Evolutionary conservation across 2,329 filamentous ascomycete genomes (phyloP).

Genomic region (Pseudogymnoascus sp.): DNA sequence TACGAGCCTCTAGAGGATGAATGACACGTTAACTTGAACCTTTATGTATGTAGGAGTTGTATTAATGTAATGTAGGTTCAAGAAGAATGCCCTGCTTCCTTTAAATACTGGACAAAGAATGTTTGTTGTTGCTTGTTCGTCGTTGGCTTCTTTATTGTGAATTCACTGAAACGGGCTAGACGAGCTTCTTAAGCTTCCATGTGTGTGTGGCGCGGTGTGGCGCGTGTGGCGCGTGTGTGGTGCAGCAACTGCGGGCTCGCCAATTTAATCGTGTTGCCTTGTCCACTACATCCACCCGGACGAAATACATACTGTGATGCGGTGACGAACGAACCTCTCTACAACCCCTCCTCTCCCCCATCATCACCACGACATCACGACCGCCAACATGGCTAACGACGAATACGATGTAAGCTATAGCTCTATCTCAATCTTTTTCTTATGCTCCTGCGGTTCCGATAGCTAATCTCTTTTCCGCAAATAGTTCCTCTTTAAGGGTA

Average conservation of each 20-base stretch:
- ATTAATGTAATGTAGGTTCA: neutral
- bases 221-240: constrained; percentile 25
- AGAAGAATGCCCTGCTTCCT: neutral
- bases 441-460: constrained; percentile 31
- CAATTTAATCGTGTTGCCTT: constrained; percentile 18
- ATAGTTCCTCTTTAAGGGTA: constrained; percentile 95
- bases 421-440: constrained; percentile 14
- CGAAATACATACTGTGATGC: constrained; percentile 13
- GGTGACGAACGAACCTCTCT: constrained; percentile 13
- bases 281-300: constrained; percentile 15
- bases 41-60: neutral
- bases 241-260: constrained; percentile 18
- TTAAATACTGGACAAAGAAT: neutral
- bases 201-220: constrained; percentile 17
- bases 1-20: neutral
- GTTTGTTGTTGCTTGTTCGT: neutral
- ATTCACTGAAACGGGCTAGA: neutral
- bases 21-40: neutral
- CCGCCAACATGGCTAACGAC: constrained; percentile 88
- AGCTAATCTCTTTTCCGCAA: constrained; percentile 31
- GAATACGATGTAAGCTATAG: constrained; percentile 90
- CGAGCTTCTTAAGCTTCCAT: neutral
- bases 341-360: constrained; percentile 18
- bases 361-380: constrained; percentile 23
- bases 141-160: constrained; percentile 4